A percentile compares a stretch with the other conserved stretches of the same genome.
Evolutionary conservation across 306 rosid genomes (phyloP).

Genomic region (Luffa aegyptiaca): DNA sequence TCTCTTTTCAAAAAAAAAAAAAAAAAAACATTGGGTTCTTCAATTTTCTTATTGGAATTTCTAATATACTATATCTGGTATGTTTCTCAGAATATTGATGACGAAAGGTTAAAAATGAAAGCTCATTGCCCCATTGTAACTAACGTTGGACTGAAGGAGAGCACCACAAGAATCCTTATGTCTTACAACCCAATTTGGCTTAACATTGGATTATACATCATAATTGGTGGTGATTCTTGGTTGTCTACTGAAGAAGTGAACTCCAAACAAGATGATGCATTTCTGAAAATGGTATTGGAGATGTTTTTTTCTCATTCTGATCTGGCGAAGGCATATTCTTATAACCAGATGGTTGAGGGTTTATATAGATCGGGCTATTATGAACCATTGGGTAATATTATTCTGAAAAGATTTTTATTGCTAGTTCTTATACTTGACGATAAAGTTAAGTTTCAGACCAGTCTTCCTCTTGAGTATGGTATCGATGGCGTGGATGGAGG

Average conservation of each 20-base stretch:
- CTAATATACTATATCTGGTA: neutral
- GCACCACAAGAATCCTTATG: slow-evolving; percentile 48
- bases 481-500: slow-evolving; percentile 95
- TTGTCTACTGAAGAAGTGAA: slow-evolving; percentile 37
- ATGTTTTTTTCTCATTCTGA: slow-evolving; percentile 57
- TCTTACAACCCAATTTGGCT: slow-evolving; percentile 77
- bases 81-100: slow-evolving; percentile 54
- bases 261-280: slow-evolving; percentile 45
- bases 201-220: slow-evolving; percentile 59
- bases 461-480: slow-evolving; percentile 72
- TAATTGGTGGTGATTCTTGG: slow-evolving; percentile 78
- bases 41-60: neutral
- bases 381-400: slow-evolving; percentile 69
- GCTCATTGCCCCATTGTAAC: slow-evolving; percentile 78
- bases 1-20: too few relatives aligned
- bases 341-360: slow-evolving; percentile 90
- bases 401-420: slow-evolving; percentile 65
- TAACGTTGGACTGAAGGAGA: slow-evolving; percentile 68
- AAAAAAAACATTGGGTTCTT: neutral
- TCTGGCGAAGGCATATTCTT: slow-evolving; percentile 60
- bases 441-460: slow-evolving; percentile 72
- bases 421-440: slow-evolving; percentile 63
- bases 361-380: slow-evolving; percentile 85
- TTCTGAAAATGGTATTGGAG: slow-evolving; percentile 67
- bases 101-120: slow-evolving; percentile 83